Evolutionary conservation across 1,284 basidiomycete genomes (phyloP).

Genomic region (Takashimella koratensis): DNA sequence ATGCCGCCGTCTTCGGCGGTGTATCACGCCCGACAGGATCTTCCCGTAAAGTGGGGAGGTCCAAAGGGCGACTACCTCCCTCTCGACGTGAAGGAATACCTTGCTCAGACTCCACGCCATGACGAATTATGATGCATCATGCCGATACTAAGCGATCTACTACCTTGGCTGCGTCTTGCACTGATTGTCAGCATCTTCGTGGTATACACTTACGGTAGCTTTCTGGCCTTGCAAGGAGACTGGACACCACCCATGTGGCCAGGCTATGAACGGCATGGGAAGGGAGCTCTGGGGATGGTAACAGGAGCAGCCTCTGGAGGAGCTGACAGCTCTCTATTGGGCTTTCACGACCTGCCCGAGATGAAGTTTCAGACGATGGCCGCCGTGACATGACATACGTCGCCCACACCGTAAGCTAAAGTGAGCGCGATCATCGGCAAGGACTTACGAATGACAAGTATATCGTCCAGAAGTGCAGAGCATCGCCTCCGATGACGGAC

Average conservation of each 20-base stretch:
- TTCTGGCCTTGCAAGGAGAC: background rate
- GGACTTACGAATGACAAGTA: background rate
- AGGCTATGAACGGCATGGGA: background rate
- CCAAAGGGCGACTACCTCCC: conserved; percentile 10
- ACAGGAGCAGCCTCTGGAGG: background rate
- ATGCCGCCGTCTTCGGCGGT: conserved; percentile 49
- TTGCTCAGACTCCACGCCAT: background rate
- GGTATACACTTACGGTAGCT: background rate
- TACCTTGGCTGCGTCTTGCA: background rate
- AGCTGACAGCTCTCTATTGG: background rate
- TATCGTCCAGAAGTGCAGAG: too few relatives aligned
- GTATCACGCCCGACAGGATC: conserved; percentile 41
- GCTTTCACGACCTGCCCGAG: too few relatives aligned
- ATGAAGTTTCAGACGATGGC: too few relatives aligned
- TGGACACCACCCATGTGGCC: background rate
- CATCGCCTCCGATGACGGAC: too few relatives aligned
- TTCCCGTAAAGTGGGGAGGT: conserved; percentile 27
- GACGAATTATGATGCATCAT: background rate
- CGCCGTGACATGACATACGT: background rate
- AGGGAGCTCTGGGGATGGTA: background rate
- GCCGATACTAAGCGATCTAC: background rate
- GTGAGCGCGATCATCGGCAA: too few relatives aligned
- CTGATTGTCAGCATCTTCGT: background rate
- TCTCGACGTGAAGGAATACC: conserved; percentile 7
- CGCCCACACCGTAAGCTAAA: background rate